Conservation (phyloP, 345 rosid genomes). For the Aethionema arabicum region DNA sequence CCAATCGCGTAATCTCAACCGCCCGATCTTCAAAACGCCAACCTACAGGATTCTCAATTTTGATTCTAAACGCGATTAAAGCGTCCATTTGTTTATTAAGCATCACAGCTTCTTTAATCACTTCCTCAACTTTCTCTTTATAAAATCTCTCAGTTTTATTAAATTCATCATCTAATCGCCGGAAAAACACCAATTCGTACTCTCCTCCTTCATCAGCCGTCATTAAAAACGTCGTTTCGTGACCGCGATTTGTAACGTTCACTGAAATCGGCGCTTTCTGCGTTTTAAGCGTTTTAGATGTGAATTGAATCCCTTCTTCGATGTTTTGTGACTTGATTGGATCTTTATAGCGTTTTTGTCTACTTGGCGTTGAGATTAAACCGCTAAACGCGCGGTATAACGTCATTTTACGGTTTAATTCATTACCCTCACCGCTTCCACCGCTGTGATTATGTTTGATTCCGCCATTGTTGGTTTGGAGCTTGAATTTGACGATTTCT, state of each 20-base stretch:
- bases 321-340: conserved; percentile 24
- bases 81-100: conserved; percentile 42
- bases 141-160: conserved; percentile 36
- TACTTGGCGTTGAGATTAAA: conserved; percentile 35
- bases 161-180: conserved; percentile 43
- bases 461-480: conserved; percentile 30
- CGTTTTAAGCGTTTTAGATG: not conserved
- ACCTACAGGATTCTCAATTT: conserved; percentile 65
- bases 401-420: conserved; percentile 33
- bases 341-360: conserved; percentile 7
- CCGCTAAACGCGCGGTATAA: conserved; percentile 48
- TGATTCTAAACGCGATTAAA: conserved; percentile 63
- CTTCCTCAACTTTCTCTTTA: conserved; percentile 35
- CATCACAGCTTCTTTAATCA: conserved; percentile 35
- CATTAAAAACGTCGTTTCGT: conserved; percentile 41
- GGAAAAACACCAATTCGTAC: conserved; percentile 40
- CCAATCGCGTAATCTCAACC: conserved; percentile 58
- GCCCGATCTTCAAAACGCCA: conserved; percentile 39
- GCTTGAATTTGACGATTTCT: conserved; percentile 44
- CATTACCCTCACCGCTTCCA: not conserved
- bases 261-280: conserved; percentile 5
- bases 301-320: conserved; percentile 34
- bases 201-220: conserved; percentile 47
- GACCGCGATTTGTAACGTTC: not conserved
- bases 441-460: conserved; percentile 19